These are phyloP conservation scores for Leccinum subtestaceum DNA, from an alignment of 768 basidiomycete species.

Conservation along the genomic window DNA sequence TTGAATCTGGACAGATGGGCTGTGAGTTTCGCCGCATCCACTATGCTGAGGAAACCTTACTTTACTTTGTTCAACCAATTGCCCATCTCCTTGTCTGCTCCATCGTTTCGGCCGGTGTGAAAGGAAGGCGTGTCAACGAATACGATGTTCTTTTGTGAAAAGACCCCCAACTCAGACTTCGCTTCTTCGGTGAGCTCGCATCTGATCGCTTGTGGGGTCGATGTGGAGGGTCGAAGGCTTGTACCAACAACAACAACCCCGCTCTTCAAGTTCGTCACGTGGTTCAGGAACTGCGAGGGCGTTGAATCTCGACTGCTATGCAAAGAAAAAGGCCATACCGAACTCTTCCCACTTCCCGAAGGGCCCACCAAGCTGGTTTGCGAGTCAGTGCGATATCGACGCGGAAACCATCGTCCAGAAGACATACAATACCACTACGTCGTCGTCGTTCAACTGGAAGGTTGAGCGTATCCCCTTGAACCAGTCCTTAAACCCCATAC, in stretches of 20 bases:
- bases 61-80: constrained; percentile 8
- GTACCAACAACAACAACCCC: background rate
- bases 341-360: constrained; percentile 20
- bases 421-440: constrained; percentile 2
- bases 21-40: background rate
- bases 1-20: constrained; percentile 1
- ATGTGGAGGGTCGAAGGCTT: background rate
- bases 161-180: background rate
- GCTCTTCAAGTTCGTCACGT: background rate
- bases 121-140: constrained; percentile 26
- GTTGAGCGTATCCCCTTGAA: background rate
- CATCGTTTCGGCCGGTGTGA: background rate
- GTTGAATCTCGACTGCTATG: background rate
- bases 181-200: constrained; percentile 2
- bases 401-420: background rate
- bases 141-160: constrained; percentile 8
- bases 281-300: constrained; percentile 7
- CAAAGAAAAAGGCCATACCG: constrained; percentile 5
- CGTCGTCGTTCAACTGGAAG: background rate
- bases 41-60: background rate
- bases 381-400: background rate
- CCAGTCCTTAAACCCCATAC: background rate
- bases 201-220: constrained; percentile 10
- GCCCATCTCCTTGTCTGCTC: background rate
- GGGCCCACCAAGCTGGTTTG: constrained; percentile 18